These are phyloP conservation scores for Gossypium bickii DNA, from an alignment of 345 rosid species.

Conservation along the genomic window DNA sequence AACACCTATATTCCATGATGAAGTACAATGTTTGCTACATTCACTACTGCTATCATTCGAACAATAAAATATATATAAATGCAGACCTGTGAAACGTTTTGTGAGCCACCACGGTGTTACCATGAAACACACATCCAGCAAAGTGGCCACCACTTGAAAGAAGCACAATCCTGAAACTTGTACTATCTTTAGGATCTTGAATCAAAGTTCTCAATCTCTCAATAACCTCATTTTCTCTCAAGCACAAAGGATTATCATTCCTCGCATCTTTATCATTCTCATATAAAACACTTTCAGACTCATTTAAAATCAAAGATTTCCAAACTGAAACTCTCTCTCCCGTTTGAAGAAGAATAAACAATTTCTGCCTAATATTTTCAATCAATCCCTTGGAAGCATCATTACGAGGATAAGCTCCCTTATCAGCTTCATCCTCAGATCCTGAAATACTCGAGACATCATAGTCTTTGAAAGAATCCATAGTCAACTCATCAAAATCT, in stretches of 20 bases:
- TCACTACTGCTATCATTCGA: neutral
- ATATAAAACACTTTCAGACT: slow-evolving; percentile 46
- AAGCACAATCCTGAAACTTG: slow-evolving; percentile 51
- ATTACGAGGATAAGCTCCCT: slow-evolving; percentile 19
- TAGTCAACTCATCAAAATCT: slow-evolving; percentile 72
- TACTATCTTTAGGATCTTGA: slow-evolving; percentile 41
- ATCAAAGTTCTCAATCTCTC: slow-evolving; percentile 48
- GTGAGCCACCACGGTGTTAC: slow-evolving; percentile 64
- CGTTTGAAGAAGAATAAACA: slow-evolving; percentile 53
- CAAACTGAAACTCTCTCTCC: slow-evolving; percentile 76
- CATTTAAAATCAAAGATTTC: slow-evolving; percentile 66
- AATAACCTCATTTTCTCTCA: slow-evolving; percentile 50
- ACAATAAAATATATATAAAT: neutral
- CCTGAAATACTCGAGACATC: slow-evolving; percentile 95
- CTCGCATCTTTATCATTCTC: slow-evolving; percentile 32
- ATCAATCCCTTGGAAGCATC: slow-evolving; percentile 31
- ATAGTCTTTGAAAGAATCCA: slow-evolving; percentile 65
- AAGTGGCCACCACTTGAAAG: slow-evolving; percentile 95
- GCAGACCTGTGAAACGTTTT: slow-evolving; percentile 90
- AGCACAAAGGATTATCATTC: slow-evolving; percentile 13
- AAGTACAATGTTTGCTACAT: neutral
- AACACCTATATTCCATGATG: neutral
- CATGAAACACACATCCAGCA: slow-evolving; percentile 81
- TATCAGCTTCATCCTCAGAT: slow-evolving; percentile 84
- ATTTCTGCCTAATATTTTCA: slow-evolving; percentile 47